Base-by-base conservation (phyloP, 164 flowering plant species). In the Liriodendron chinense region DNA sequence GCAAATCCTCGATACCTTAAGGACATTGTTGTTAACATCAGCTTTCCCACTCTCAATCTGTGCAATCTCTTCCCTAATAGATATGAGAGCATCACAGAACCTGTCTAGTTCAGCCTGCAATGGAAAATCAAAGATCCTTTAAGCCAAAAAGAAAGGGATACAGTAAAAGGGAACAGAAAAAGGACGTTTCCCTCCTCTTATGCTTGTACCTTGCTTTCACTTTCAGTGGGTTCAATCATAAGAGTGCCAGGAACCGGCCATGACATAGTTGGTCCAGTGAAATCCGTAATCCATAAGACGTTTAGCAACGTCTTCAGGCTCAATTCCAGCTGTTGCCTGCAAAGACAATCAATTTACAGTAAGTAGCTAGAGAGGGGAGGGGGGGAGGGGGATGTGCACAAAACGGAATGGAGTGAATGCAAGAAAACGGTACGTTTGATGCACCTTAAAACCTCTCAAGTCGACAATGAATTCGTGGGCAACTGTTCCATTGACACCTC, bases 191-290 rank as follows among this genome's bases (percentile, higher is more conserved):
- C n/a, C 24, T 7, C 48, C 69, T 28, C 43, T 18, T 1, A 8
- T 7, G 23, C 25, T 2, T 6, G 65, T 83, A 94, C 99, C 94
- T 94, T 92, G 99, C 95, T 94, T 82, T 96, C 99, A 85, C 99
- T 96, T 84, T 96, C 99, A 22, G 97, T 96, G 24, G 98, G 99
- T 81, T 94, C 99, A 80, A 94, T 87, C 99, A 96, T 94, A 81
- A 96, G 97, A 56, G 99, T 96, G 47, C 98, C 99, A 0, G 99
- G 99, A 68, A 96, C 99, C 12, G 99, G 99, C 99, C 99, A 96
- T 71, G 99, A 96, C 99, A 96, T 96, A 72, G 98, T 94, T 61
- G 99, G 98, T 69, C 83, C 98, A 83, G n/a, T 96, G 99, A 78
- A 96, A 96, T 73, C 99, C 98, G 68, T 96, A 96, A 84, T 96